Percentiles rank a stretch among this genome's conserved stretches.
Conservation (phyloP, 2,329 filamentous ascomycete genomes). For the Colletotrichum cereale region DNA sequence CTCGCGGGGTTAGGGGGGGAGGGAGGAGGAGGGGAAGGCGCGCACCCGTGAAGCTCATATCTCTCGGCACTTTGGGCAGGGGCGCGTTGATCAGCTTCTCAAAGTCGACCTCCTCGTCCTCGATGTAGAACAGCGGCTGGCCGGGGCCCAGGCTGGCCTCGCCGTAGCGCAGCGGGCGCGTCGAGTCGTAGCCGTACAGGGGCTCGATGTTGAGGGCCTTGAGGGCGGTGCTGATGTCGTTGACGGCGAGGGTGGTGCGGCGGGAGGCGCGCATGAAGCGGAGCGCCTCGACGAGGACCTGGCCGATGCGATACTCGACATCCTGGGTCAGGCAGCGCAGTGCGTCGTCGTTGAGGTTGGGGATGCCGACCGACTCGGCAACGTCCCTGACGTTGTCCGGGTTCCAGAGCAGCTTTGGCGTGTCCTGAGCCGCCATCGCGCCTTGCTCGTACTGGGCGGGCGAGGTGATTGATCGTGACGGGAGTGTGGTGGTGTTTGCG, state of each 20-base stretch:
- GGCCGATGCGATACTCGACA: slow-evolving; percentile 93
- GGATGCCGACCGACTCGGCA: slow-evolving; percentile 93
- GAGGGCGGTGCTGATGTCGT: slow-evolving; percentile 89
- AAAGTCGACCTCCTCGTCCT: slow-evolving; percentile 98
- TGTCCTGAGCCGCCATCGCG: slow-evolving; percentile 35
- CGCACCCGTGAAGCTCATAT: slow-evolving; percentile 90
- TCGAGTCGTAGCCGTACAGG: slow-evolving; percentile 95
- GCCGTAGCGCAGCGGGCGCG: slow-evolving; percentile 87
- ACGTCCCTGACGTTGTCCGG: slow-evolving; percentile 96
- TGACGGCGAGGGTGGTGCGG: slow-evolving; percentile 87
- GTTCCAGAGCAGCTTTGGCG: slow-evolving; percentile 82
- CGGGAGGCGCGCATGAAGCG: slow-evolving; percentile 96
- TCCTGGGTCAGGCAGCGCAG: slow-evolving; percentile 90
- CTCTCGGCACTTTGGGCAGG: slow-evolving; percentile 91
- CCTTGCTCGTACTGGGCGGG: not conserved
- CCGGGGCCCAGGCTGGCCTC: slow-evolving; percentile 94
- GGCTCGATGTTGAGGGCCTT: slow-evolving; percentile 92
- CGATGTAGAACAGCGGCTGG: slow-evolving; percentile 95
- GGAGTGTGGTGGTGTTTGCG: not conserved
- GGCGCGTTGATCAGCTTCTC: slow-evolving; percentile 98
- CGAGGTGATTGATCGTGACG: not conserved
- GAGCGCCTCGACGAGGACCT: slow-evolving; percentile 92
- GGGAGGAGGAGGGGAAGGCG: slow-evolving; percentile 40
- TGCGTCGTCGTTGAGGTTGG: slow-evolving; percentile 84
- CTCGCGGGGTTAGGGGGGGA: not conserved